Percentiles rank a stretch among this genome's conserved stretches.
These are phyloP conservation scores for Starmerella khaoyaiensis DNA, from an alignment of 805 yeast species.

Conservation along the genomic window DNA sequence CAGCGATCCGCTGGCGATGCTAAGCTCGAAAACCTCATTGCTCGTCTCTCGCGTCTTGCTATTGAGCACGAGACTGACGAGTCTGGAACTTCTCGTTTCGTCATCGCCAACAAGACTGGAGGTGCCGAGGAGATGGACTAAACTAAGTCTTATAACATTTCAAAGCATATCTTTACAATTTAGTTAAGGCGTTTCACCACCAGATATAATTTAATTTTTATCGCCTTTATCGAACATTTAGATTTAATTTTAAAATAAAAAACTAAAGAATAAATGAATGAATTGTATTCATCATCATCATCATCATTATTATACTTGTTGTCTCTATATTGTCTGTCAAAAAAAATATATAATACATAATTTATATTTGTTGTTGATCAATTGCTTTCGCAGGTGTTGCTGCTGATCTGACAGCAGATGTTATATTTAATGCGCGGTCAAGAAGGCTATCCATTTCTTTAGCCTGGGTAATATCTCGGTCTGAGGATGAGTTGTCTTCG, in stretches of 20 bases:
- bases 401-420: conserved; percentile 2
- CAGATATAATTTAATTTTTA: conserved; percentile 5
- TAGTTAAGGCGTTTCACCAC: conserved; percentile 9
- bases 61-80: conserved; percentile 30
- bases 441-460: conserved; percentile 1
- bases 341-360: neutral
- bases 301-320: too few species aligned
- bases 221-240: conserved; percentile 5
- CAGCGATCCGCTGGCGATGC: conserved; percentile 26
- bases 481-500: neutral
- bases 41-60: conserved; percentile 29
- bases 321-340: too few species aligned
- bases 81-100: conserved; percentile 25
- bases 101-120: conserved; percentile 26
- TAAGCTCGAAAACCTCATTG: conserved; percentile 29
- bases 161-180: conserved; percentile 11
- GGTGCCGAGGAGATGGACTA: conserved; percentile 29
- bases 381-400: neutral
- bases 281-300: too few species aligned
- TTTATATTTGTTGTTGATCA: neutral
- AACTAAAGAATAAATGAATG: too few species aligned
- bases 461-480: neutral
- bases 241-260: neutral
- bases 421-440: conserved; percentile 2
- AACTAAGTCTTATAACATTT: conserved; percentile 6